Conservation (phyloP, 2,329 filamentous ascomycete genomes). For the Pseudogymnoascus sp. region DNA sequence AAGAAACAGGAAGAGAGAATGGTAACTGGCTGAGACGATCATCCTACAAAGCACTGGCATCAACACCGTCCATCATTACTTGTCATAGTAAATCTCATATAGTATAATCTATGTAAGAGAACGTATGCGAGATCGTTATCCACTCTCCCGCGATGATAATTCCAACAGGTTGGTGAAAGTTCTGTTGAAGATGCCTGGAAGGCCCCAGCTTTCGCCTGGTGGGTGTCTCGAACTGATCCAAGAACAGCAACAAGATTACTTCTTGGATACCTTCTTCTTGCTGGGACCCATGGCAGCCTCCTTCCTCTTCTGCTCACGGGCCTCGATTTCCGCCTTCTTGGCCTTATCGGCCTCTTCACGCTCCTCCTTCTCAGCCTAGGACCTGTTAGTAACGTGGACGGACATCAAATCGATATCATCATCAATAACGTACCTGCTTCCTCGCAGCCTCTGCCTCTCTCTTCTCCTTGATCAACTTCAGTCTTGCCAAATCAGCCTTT, state of each 20-base stretch:
- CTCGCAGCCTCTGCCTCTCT: slow-evolving; percentile 74
- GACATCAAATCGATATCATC: neutral
- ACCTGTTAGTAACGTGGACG: slow-evolving; percentile 15
- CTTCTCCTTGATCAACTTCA: slow-evolving; percentile 76
- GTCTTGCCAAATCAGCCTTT: slow-evolving; percentile 74
- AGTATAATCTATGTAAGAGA: slow-evolving; percentile 8
- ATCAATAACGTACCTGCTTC: slow-evolving; percentile 58
- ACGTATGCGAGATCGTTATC: slow-evolving; percentile 3
- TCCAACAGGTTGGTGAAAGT: neutral
- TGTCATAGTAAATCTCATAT: slow-evolving; percentile 7
- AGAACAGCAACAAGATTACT: slow-evolving; percentile 13
- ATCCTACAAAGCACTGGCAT: neutral
- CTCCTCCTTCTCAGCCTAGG: slow-evolving; percentile 31
- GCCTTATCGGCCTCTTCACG: slow-evolving; percentile 29
- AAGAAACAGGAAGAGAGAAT: neutral
- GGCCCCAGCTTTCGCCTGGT: neutral
- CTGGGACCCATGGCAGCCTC: slow-evolving; percentile 25
- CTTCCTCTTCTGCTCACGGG: slow-evolving; percentile 35
- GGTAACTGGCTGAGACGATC: neutral
- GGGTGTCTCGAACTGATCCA: neutral
- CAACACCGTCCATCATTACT: neutral
- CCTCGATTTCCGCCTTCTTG: slow-evolving; percentile 39
- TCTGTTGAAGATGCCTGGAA: neutral
- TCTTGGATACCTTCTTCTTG: slow-evolving; percentile 21
- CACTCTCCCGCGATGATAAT: neutral